Evolutionary conservation across 441 rosid species (phyloP).

Genomic region (Jatropha multifida): DNA sequence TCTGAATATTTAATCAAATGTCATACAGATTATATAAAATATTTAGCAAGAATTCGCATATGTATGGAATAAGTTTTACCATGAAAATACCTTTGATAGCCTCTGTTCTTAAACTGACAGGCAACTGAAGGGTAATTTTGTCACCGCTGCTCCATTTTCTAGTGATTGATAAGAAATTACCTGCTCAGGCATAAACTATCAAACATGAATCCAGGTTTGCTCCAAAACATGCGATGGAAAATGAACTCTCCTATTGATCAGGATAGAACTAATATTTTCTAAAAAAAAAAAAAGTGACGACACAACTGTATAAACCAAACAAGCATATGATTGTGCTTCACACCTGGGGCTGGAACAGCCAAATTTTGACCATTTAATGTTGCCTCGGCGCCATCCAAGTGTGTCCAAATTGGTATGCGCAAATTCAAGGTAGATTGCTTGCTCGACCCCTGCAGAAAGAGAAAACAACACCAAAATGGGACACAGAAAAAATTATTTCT

Average conservation of each 20-base stretch:
- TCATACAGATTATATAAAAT: background rate
- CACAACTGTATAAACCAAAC: background rate
- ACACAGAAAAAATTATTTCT: background rate
- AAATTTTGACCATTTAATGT: constrained; percentile 51
- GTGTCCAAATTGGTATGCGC: constrained; percentile 75
- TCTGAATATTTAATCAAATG: constrained; percentile 41
- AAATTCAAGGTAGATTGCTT: constrained; percentile 62
- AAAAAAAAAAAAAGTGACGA: too few species aligned
- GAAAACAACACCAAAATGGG: background rate
- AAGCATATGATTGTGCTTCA: constrained; percentile 3
- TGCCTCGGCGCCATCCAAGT: constrained; percentile 52
- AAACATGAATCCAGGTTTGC: background rate
- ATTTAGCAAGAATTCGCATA: background rate
- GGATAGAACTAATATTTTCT: background rate
- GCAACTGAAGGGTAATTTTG: constrained; percentile 61
- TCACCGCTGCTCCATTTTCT: constrained; percentile 63
- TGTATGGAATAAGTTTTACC: background rate
- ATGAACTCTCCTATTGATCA: background rate
- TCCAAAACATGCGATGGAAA: background rate
- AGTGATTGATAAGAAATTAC: constrained; percentile 53
- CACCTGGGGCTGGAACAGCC: constrained; percentile 67
- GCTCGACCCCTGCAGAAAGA: constrained; percentile 43
- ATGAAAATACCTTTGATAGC: constrained; percentile 66
- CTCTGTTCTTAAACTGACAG: constrained; percentile 65
- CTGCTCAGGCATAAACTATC: constrained; percentile 29